Percentiles rank a stretch among this genome's conserved stretches.
Conservation (phyloP, 1,284 basidiomycete species). For the Papiliotrema fonsecae region DNA sequence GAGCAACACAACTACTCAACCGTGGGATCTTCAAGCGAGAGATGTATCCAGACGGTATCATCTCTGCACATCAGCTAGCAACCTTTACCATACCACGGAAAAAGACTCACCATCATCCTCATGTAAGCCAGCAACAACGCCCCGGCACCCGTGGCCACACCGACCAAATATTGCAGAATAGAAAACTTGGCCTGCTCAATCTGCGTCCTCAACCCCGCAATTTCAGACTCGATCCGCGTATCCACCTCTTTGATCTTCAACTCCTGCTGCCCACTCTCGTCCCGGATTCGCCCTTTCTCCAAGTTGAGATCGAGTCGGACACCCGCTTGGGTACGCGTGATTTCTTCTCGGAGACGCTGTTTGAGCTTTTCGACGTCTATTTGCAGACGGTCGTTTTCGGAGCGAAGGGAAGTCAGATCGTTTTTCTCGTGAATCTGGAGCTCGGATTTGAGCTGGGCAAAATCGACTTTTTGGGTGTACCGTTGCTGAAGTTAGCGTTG, state of each 20-base stretch:
- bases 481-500: slow-evolving; percentile 59
- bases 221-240: slow-evolving; percentile 94
- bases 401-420: slow-evolving; percentile 90
- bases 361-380: slow-evolving; percentile 94
- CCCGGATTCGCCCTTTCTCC: slow-evolving; percentile 90
- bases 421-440: slow-evolving; percentile 96
- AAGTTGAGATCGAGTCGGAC: slow-evolving; percentile 93
- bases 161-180: slow-evolving; percentile 46
- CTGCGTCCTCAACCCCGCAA: slow-evolving; percentile 78
- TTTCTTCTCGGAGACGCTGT: slow-evolving; percentile 85
- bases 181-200: slow-evolving; percentile 83
- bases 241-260: slow-evolving; percentile 98
- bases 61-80: slow-evolving; percentile 3
- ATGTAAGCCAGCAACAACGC: slow-evolving; percentile 48
- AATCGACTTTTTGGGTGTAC: slow-evolving; percentile 95
- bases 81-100: not conserved
- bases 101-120: slow-evolving; percentile 41
- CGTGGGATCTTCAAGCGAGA: too few relatives aligned
- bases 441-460: slow-evolving; percentile 93
- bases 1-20: too few relatives aligned
- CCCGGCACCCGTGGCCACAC: slow-evolving; percentile 48
- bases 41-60: not conserved
- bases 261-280: slow-evolving; percentile 88
- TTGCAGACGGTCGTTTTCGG: slow-evolving; percentile 87
- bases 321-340: slow-evolving; percentile 86